Conservation (phyloP, 805 yeast genomes). For the Yarrowia sp. region DNA sequence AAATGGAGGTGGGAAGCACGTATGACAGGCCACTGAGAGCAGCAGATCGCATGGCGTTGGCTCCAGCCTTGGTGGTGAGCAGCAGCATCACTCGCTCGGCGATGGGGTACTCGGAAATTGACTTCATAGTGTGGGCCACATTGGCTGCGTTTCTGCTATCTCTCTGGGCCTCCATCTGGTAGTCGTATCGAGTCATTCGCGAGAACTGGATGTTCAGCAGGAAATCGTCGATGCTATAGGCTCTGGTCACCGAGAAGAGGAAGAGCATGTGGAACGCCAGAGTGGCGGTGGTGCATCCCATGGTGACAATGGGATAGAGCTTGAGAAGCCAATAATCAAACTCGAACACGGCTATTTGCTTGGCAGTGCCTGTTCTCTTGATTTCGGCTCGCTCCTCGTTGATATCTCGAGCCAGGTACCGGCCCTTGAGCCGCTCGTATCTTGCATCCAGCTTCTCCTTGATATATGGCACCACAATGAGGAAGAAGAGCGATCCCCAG, state of each 20-base stretch:
- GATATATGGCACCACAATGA: conserved; percentile 72
- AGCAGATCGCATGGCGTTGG: conserved; percentile 45
- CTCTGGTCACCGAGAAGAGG: conserved; percentile 68
- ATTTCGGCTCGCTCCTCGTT: conserved; percentile 45
- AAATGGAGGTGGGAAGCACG: conserved; percentile 81
- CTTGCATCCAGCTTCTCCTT: conserved; percentile 69
- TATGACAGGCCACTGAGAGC: conserved; percentile 46
- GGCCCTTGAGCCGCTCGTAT: conserved; percentile 69
- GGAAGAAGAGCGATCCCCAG: conserved; percentile 57
- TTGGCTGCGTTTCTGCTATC: conserved; percentile 36
- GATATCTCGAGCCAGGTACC: conserved; percentile 59
- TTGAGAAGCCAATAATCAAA: conserved; percentile 56
- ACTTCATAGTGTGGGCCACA: conserved; percentile 37
- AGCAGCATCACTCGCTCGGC: conserved; percentile 40
- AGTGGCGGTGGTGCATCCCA: conserved; percentile 57
- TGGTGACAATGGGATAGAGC: conserved; percentile 65
- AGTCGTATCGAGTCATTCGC: conserved; percentile 55
- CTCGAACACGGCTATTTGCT: conserved; percentile 42
- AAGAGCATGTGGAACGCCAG: conserved; percentile 67
- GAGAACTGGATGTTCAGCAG: conserved; percentile 70
- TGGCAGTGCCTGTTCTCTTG: conserved; percentile 43
- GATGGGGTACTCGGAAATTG: conserved; percentile 38
- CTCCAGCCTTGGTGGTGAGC: conserved; percentile 48
- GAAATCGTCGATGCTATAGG: conserved; percentile 67
- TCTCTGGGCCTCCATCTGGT: conserved; percentile 45